phyloP scores from a whole-genome alignment of 345 rosid genomes.

The Firmiana major region DNA sequence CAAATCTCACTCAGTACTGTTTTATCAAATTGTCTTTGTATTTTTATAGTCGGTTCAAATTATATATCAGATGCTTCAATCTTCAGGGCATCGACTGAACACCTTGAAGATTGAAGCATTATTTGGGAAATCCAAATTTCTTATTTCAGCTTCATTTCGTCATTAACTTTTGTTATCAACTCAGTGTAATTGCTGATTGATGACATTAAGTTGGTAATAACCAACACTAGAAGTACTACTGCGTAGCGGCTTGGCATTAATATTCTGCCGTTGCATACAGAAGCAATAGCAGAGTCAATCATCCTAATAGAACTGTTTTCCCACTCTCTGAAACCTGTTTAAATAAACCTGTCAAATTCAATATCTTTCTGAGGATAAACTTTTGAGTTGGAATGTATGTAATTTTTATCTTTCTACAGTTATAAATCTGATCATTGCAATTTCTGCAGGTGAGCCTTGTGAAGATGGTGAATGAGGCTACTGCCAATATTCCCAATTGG shows the following conservation, averaged over 20 bases:
- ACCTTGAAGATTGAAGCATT: background rate
- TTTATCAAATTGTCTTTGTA: background rate
- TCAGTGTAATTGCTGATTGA: background rate
- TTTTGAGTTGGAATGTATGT: background rate
- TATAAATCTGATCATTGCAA: background rate
- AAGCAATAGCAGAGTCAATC: background rate
- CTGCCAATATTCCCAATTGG: slow-evolving; percentile 71
- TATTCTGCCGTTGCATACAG: background rate
- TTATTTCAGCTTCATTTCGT: background rate
- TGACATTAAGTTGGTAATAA: background rate
- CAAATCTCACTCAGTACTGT: background rate
- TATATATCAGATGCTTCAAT: background rate
- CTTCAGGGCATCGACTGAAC: background rate
- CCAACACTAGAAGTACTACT: background rate
- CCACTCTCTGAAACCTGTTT: background rate
- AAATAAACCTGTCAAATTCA: background rate
- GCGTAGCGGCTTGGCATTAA: background rate
- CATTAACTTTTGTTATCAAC: background rate
- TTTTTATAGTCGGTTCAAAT: background rate
- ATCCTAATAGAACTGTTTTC: background rate
- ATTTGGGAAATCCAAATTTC: background rate
- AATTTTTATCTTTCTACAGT: background rate
- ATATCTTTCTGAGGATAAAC: background rate
- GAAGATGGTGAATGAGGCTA: slow-evolving; percentile 68
- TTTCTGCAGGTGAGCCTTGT: slow-evolving; percentile 55